Base-by-base conservation (phyloP, 2,329 filamentous ascomycete genomes). In the Penicillium janthinellum region DNA sequence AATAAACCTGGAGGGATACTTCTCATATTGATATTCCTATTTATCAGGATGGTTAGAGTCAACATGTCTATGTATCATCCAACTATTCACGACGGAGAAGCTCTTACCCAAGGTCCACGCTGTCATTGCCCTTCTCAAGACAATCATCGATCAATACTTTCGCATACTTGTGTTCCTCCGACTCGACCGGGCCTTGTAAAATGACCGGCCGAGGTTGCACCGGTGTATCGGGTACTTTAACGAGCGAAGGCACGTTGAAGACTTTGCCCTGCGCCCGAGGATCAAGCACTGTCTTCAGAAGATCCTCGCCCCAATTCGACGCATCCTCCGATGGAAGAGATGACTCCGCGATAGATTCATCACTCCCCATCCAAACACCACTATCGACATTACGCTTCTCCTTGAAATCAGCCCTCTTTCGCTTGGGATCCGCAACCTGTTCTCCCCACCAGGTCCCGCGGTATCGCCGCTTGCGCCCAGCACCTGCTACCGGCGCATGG, bases 311-410 rank as follows among this genome's bases (percentile, higher is more conserved):
- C 67, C 74, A 77, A 12, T 56, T 58, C 15, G 71, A 67, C 15
- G 70, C 66, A 71, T 77, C 76, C 53, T 74, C 73, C 4, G 73
- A 75, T 1, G 69, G 62, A 47, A 76, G 67, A 47, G 74, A 67
- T 41, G 71, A 70, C 6, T 73, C 71, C 2, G 68, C 70, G 3
- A 67, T 69, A 8, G 76, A 76, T 59, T 78, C 77, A 65, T 81
- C 79, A 64, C 78, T 81, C 2, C 74, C 77, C 78, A 81, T 79
- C 74, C 78, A 81, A 11, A 81, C 77, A 58, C 79, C 79, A 67
- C 77, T 79, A 59, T 81, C 79, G 31, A 79, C 69, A 61, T 79
- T 68, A 22, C 79, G 71, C 66, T 78, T 79, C 35, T 75, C 73
- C 63, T 76, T 79, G 45, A 81, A 81, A 41, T 77, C 74, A 3